Evolutionary conservation across 768 basidiomycete genomes (phyloP), one percentile per base, ranked within the genome.

Genomic region (Cystoderma amianthinum): DNA sequence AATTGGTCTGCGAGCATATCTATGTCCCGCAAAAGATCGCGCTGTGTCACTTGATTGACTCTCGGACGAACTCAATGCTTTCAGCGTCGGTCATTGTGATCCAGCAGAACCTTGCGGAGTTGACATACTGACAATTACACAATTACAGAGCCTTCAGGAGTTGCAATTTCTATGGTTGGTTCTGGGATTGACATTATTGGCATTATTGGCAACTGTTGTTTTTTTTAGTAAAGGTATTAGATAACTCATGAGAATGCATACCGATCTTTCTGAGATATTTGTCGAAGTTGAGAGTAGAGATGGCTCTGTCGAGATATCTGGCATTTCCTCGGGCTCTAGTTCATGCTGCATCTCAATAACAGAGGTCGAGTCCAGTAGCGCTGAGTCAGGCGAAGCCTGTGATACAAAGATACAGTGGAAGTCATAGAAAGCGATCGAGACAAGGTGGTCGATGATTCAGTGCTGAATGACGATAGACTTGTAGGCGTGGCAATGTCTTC

Each of bases 1-100:
- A 90, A 52, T 39, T 86, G 80, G 39, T 85, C 78, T 2, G 63
- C 68, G 7, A 78, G 55, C 17, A 63, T 54, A 45, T 69, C 69
- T 4, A 76, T 59, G 39, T 76, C 71, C 2, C 58, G 55, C n/a
- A 57, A 78, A 59, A 69, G 37, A 68, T 78, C 64, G 58, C 76
- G 49, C 45, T 76, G 68, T 3, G 76, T 75, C 25, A 68, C 59
- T 3, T 69, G n/a, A n/a, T n/a, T n/a, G 63, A 21, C 73, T 73
- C 51, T 45, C 50, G 0, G 64, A 58, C 5, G 48, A 49, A 11
- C 49, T 50, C 15, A 58, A 39, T 0, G 65, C 67, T 13, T 55
- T 49, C 11, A 70, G 40, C 39, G 59, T 65, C 0, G 60, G 59
- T 38, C 59, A 61, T 12, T 57, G 60, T 0, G 65, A 11, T 56